A percentile compares a stretch with the other conserved stretches of the same genome.
phyloP scores from a whole-genome alignment of 164 flowering plant species.

The Stephania japonica region DNA sequence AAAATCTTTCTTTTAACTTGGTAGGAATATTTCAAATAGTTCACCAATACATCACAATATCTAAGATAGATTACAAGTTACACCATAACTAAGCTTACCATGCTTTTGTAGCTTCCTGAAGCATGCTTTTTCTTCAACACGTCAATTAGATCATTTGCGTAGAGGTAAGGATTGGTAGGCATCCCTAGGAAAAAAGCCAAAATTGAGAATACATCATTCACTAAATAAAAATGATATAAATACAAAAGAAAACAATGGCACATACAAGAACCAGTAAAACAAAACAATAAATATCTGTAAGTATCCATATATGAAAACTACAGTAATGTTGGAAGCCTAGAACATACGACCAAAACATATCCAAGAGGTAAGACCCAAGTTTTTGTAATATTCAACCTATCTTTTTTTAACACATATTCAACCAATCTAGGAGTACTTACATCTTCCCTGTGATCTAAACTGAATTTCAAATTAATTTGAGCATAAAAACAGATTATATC shows the following conservation, averaged over 20 bases:
- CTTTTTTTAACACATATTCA: too few relatives aligned
- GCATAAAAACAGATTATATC: neutral
- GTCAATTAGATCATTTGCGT: slow-evolving; percentile 40
- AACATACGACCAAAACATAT: neutral
- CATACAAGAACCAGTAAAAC: neutral
- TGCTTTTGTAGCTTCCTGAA: slow-evolving; percentile 47
- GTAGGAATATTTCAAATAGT: too few relatives aligned
- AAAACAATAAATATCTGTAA: neutral
- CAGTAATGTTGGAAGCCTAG: neutral
- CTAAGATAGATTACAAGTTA: neutral
- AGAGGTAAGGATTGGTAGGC: slow-evolving; percentile 49
- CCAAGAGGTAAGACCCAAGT: neutral
- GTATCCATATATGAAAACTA: neutral
- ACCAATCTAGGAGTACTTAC: neutral
- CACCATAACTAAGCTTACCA: slow-evolving; percentile 30
- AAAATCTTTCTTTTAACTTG: too few relatives aligned
- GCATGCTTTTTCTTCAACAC: slow-evolving; percentile 47
- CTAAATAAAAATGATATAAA: neutral
- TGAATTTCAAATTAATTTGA: neutral
- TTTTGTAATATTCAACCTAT: neutral
- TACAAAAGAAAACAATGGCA: neutral
- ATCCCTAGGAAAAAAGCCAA: slow-evolving; percentile 32
- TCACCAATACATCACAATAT: too few relatives aligned
- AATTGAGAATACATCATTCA: neutral
- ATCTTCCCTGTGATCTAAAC: neutral